Conservation (phyloP, 1,284 basidiomycete genomes). For the Leccinum pseudoinsigne region DNA sequence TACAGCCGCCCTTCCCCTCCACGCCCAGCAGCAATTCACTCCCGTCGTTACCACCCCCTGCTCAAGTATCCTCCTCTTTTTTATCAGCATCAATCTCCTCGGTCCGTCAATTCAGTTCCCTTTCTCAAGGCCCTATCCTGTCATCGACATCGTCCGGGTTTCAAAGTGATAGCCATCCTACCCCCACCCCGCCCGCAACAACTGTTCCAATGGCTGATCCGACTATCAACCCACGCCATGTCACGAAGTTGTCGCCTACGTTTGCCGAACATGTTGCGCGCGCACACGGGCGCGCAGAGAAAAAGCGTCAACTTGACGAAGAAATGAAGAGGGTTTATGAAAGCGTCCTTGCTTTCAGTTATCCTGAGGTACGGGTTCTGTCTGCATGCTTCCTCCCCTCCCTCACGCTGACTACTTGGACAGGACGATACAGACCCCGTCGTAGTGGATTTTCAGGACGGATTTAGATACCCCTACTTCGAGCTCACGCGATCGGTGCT, state of each 20-base stretch:
- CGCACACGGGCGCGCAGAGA: neutral
- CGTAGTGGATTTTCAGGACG: neutral
- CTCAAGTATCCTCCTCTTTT: neutral
- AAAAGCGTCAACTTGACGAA: neutral
- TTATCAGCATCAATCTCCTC: neutral
- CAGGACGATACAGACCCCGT: neutral
- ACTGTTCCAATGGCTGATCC: neutral
- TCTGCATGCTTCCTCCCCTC: neutral
- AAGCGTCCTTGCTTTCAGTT: neutral
- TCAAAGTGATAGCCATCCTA: neutral
- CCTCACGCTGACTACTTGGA: neutral
- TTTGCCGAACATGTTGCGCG: neutral
- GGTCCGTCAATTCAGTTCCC: no score
- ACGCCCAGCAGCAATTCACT: neutral
- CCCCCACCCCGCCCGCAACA: neutral
- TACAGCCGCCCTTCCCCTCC: neutral
- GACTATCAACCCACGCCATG: neutral
- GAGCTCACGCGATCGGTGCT: neutral
- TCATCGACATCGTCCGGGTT: neutral
- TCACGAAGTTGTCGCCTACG: neutral
- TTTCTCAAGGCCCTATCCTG: neutral
- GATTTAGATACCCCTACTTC: neutral
- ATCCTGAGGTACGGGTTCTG: neutral
- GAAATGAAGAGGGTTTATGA: neutral
- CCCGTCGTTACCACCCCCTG: neutral